phyloP scores from a whole-genome alignment of 192 early-diverging fungal genomes.

The Backusella tarrabulga region DNA sequence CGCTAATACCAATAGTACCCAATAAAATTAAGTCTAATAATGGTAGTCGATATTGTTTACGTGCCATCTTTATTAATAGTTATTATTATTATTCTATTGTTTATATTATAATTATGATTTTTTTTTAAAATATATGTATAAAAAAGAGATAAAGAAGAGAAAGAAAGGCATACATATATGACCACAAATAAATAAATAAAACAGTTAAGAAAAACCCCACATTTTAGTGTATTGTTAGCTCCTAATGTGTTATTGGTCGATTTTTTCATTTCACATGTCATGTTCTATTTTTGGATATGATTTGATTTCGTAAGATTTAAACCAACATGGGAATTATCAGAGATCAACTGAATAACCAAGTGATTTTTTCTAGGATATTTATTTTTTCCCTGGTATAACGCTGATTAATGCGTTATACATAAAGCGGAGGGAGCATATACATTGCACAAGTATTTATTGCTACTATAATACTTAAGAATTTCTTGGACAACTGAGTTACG shows the following conservation, averaged over 20 bases:
- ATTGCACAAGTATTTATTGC: not conserved
- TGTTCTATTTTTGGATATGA: not conserved
- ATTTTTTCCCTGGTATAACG: not conserved
- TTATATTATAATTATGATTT: not conserved
- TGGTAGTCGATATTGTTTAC: conserved; percentile 6
- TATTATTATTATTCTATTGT: not conserved
- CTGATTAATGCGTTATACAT: not conserved
- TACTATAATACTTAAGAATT: not conserved
- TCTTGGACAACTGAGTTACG: not conserved
- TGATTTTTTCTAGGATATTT: not conserved
- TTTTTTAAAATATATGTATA: not conserved
- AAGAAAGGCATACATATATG: not conserved
- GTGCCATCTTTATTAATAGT: not conserved
- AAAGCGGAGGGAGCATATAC: not conserved
- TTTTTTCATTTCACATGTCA: not conserved
- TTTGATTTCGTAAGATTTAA: conserved; percentile 5
- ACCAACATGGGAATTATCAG: not conserved
- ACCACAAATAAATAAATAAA: not conserved
- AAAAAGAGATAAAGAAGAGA: not conserved
- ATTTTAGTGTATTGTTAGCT: not conserved
- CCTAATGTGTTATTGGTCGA: not conserved
- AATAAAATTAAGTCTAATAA: conserved; percentile 46
- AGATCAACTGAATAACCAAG: conserved; percentile 7
- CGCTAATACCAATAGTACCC: conserved; percentile 43
- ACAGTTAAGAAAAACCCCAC: not conserved